Base-by-base conservation (phyloP, 345 rosid species). In the Salix koriyanagi region DNA sequence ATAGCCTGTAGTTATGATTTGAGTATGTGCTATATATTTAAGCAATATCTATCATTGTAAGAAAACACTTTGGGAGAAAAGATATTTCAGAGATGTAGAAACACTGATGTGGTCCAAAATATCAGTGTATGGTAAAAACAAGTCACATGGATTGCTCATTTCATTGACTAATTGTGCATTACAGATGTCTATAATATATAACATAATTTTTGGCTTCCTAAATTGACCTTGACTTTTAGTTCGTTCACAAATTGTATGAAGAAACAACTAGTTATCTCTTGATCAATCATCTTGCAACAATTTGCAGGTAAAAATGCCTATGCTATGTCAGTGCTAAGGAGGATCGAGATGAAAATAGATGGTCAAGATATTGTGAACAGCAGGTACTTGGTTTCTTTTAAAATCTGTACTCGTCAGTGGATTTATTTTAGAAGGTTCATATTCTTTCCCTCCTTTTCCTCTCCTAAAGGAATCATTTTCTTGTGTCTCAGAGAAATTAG, bases 271-370 rank as follows among this genome's bases (percentile, higher is more conserved):
- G 56, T 50, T 50, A 50, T 50, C 21, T 50, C 56, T 4, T 50
- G 21, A 50, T 16, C 56, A 50, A 50, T 50, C 19, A 50, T 50
- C n/a, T 50, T 50, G 56, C 56, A 50, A 50, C 56, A 50, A 50
- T 50, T 10, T 75, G 61, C 75, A 94, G 97, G 90, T 81, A 92
- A 91, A 89, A 92, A 94, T 83, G 87, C 91, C 80, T 92, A 92
- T 75, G 98, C 97, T 52, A 19, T 92, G 83, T 90, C 94, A 30
- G 93, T 94, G 74, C 85, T 94, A 73, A 87, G 83, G 84, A 87
- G 88, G 46, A 80, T 94, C 32, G 97, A 94, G 87, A 86, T 87
- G 93, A 94, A 91, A 79, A 78, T 94, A 85, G 97, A 92, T 79
- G 97, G 97, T 44, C 88, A 77, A 41, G 93, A 85, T 82, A 84